Conservation (phyloP, 192 early-diverging fungal species). For the Coemansia sp. region DNA sequence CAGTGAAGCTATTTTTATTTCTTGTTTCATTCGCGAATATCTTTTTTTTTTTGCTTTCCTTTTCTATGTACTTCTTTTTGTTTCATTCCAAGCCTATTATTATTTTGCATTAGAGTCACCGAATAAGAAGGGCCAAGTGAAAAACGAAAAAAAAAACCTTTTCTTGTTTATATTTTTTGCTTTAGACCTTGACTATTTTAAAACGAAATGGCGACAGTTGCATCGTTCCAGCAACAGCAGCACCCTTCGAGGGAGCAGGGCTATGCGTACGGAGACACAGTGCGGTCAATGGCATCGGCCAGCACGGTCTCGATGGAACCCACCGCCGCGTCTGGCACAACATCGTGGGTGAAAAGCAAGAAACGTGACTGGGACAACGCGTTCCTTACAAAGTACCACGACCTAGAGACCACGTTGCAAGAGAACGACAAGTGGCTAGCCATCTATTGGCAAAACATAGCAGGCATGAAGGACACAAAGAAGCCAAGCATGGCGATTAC, state of each 20-base stretch:
- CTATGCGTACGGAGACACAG: background rate
- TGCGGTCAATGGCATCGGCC: constrained; percentile 26
- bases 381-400: constrained; percentile 43
- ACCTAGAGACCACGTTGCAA: constrained; percentile 49
- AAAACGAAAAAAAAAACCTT: background rate
- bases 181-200: background rate
- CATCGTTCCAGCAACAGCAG: constrained; percentile 1
- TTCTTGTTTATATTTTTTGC: constrained; percentile 1
- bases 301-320: constrained; percentile 13
- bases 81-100: background rate
- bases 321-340: background rate
- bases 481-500: constrained; percentile 36
- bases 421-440: constrained; percentile 54
- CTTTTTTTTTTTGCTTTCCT: constrained; percentile 9
- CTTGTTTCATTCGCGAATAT: background rate
- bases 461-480: constrained; percentile 35
- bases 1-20: too few relatives aligned
- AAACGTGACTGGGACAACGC: constrained; percentile 56
- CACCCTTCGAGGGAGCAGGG: background rate
- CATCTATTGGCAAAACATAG: constrained; percentile 46
- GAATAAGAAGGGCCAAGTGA: too few relatives aligned
- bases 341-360: constrained; percentile 36
- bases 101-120: background rate
- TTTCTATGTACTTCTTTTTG: background rate
- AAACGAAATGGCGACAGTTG: constrained; percentile 21